Base-by-base conservation (phyloP, 257 asterid genomes). In the Voacanga thouarsii region DNA sequence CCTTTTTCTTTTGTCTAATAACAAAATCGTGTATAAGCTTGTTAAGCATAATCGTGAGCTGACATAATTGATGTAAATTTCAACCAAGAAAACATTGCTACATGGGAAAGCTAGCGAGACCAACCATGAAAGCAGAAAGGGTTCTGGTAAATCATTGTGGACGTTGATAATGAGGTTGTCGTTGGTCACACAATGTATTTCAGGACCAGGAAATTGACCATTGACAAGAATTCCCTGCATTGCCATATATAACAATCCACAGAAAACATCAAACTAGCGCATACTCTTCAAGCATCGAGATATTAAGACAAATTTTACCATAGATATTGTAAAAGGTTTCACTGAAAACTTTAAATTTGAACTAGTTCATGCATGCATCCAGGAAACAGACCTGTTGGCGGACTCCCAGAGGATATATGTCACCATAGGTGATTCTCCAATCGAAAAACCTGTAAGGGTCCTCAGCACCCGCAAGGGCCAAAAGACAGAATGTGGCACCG, bases 201-300 rank as follows among this genome's bases (percentile, higher is more conserved):
- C 87, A 7, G 98, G 98, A 26, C 98, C 97, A 0, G 97, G 98
- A 85, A 93, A 93, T 74, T 89, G 89, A 0, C 92, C 97, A 78
- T 93, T 93, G 53, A 93, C 88, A 47, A 93, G 80, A 71, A 93
- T 90, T 57, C 91, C 98, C 96, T 93, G 87, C 76, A 76, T 0
- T 16, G 2, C 5, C 23, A 30, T n/a, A n/a, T n/a, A n/a, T 30
- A 10, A 64, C 44, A 28, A 64, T 64, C 65, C 65, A 59, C 14
- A 11, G n/a, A 18, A 55, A 55, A 55, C 1, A 56, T 5, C 21
- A 49, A 12, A 18, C 28, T 18, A 53, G 59, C 21, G 2, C 47
- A 44, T 44, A 8, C 47, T 5, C 8, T 53, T 11, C 4, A 49
- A 43, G 15, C 24, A 2, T 14, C 7, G 15, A 14, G 6, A 6